Evolutionary conservation across 169 alveolate species (phyloP).

Genomic region (Plasmodium sp.): DNA sequence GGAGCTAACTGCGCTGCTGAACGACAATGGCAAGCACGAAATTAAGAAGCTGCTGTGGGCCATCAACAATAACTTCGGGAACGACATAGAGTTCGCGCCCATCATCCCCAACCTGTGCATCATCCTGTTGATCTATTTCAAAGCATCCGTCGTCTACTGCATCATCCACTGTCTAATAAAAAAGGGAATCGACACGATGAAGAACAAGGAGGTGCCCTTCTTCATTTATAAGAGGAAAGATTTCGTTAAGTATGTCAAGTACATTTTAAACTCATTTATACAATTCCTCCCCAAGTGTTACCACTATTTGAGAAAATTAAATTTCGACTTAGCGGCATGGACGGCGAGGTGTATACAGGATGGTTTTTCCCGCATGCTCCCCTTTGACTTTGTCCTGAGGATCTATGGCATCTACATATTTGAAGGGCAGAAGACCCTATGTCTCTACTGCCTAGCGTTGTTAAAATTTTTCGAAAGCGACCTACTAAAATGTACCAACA

Average conservation of each 20-base stretch:
- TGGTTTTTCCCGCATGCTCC: conserved; percentile 82
- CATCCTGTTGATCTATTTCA: conserved; percentile 77
- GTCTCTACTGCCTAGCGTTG: conserved; percentile 82
- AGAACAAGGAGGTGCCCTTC: conserved; percentile 46
- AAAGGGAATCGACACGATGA: conserved; percentile 73
- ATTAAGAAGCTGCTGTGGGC: conserved; percentile 84
- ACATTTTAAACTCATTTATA: conserved; percentile 36
- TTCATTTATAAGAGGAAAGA: conserved; percentile 61
- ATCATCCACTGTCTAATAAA: conserved; percentile 79
- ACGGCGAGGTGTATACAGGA: conserved; percentile 83
- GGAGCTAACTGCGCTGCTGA: conserved; percentile 77
- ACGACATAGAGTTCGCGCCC: conserved; percentile 84
- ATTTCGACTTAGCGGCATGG: conserved; percentile 86
- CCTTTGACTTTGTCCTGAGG: conserved; percentile 81
- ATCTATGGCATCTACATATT: conserved; percentile 81
- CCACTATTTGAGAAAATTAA: conserved; percentile 75
- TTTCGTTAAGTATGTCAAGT: conserved; percentile 58
- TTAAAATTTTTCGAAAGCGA: conserved; percentile 74
- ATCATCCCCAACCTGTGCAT: conserved; percentile 84
- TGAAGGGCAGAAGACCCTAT: conserved; percentile 83
- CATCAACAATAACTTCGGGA: conserved; percentile 79
- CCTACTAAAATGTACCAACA: conserved; percentile 76
- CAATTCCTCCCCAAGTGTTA: conserved; percentile 63
- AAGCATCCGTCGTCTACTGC: conserved; percentile 82
- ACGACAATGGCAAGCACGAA: conserved; percentile 79